Conservation (phyloP, 768 basidiomycete genomes). For the Sarcomyxa edulis region DNA sequence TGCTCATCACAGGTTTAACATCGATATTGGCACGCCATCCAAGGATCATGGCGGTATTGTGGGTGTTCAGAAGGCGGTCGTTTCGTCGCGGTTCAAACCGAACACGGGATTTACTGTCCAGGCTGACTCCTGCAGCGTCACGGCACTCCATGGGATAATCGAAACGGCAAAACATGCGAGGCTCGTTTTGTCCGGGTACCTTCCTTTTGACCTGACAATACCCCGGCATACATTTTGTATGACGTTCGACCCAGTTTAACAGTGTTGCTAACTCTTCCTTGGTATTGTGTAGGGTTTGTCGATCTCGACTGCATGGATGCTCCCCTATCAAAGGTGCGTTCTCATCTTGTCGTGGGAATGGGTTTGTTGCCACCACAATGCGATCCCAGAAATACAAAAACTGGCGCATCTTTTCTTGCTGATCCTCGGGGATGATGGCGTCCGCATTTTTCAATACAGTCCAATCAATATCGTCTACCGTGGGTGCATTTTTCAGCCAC, state of each 20-base stretch:
- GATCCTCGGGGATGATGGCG: no score
- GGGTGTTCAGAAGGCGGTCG: constrained; percentile 15
- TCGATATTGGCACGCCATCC: constrained; percentile 20
- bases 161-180: constrained; percentile 16
- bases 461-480: constrained; percentile 12
- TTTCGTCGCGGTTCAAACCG: no score
- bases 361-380: constrained; percentile 14
- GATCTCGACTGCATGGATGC: constrained; percentile 13
- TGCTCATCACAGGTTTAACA: constrained; percentile 14
- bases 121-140: neutral
- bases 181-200: constrained; percentile 9
- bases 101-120: no score
- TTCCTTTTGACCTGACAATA: constrained; percentile 18
- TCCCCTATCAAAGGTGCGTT: constrained; percentile 9
- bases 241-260: constrained; percentile 16
- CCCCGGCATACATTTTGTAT: constrained; percentile 18
- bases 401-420: no score
- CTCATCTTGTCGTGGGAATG: no score
- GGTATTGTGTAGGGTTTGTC: constrained; percentile 12
- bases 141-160: constrained; percentile 12
- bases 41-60: constrained; percentile 14
- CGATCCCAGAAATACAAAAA: constrained; percentile 13
- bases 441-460: constrained; percentile 6
- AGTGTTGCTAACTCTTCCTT: constrained; percentile 19
- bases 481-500: constrained; percentile 19